phyloP scores from a whole-genome alignment of 1,139 yeast species.

The Yamadazyma oceani region DNA sequence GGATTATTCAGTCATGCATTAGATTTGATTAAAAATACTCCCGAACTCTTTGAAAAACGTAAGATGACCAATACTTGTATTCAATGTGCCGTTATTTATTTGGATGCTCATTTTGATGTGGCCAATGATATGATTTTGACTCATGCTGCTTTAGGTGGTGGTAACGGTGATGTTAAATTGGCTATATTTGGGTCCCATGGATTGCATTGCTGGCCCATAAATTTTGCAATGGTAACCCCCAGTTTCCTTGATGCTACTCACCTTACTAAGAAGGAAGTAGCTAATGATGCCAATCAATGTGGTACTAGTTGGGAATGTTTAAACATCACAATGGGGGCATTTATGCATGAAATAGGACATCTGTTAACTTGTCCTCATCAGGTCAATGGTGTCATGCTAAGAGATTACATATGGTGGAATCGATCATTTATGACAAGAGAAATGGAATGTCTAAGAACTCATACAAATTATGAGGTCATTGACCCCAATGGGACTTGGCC shows the following conservation, averaged over 20 bases:
- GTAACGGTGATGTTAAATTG: conserved; percentile 62
- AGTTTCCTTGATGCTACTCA: conserved; percentile 71
- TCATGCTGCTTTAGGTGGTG: conserved; percentile 96
- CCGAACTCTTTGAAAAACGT: conserved; percentile 25
- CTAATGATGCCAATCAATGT: conserved; percentile 83
- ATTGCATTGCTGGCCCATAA: conserved; percentile 83
- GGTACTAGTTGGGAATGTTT: conserved; percentile 90
- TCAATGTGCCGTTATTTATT: conserved; percentile 80
- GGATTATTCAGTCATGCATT: conserved; percentile 77
- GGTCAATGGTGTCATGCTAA: conserved; percentile 82
- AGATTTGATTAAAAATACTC: conserved; percentile 55
- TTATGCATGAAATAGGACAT: conserved; percentile 95
- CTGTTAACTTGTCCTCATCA: conserved; percentile 90
- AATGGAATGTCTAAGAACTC: conserved; percentile 49
- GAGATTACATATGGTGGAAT: conserved; percentile 81
- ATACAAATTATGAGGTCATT: conserved; percentile 42
- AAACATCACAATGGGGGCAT: conserved; percentile 87
- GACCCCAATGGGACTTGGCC: conserved; percentile 58
- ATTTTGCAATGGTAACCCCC: conserved; percentile 66
- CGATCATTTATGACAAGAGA: conserved; percentile 82
- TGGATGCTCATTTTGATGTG: conserved; percentile 85
- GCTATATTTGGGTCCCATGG: conserved; percentile 97
- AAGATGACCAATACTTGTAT: conserved; percentile 40
- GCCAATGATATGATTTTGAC: conserved; percentile 60
- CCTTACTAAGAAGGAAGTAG: conserved; percentile 67